Conservation (phyloP, 225 moss, liverwort and hornwort species). For the Polytrichum formosum region DNA sequence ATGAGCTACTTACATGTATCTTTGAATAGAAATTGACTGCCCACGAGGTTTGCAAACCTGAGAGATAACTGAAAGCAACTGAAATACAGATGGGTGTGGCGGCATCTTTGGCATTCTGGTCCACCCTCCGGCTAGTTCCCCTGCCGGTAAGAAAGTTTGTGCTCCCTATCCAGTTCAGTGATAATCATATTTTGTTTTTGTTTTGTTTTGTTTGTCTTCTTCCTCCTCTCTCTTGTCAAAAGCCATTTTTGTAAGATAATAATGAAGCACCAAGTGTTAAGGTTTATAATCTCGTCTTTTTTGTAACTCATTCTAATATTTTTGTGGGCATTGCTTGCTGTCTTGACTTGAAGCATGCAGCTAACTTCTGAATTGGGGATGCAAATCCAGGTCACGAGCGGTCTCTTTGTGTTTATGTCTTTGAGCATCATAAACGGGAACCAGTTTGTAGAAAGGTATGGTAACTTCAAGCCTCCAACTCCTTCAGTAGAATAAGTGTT, state of each 20-base stretch:
- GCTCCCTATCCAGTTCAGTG: background rate
- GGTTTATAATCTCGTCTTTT: too few relatives aligned
- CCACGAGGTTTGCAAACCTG: background rate
- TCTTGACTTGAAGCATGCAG: background rate
- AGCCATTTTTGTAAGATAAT: background rate
- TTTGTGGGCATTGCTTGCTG: background rate
- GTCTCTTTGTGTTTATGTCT: conserved; percentile 71
- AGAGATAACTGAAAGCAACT: background rate
- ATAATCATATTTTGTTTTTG: background rate
- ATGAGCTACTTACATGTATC: background rate
- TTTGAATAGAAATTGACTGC: background rate
- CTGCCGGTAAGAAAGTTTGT: conserved; percentile 39
- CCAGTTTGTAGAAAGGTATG: conserved; percentile 73
- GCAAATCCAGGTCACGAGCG: conserved; percentile 61
- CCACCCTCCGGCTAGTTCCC: conserved; percentile 63
- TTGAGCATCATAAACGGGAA: conserved; percentile 65
- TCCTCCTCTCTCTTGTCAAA: background rate
- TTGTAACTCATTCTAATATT: too few relatives aligned
- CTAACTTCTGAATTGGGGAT: conserved; percentile 3
- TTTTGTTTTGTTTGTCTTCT: background rate
- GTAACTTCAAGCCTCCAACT: background rate
- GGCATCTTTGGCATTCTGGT: conserved; percentile 57
- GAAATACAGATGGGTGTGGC: conserved; percentile 55
- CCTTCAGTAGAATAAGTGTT: background rate
- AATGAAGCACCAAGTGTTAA: too few relatives aligned